A percentile compares a stretch with the other conserved stretches of the same genome.
Conservation (phyloP, 2,329 filamentous ascomycete genomes). For the Diaporthe longicolla region DNA sequence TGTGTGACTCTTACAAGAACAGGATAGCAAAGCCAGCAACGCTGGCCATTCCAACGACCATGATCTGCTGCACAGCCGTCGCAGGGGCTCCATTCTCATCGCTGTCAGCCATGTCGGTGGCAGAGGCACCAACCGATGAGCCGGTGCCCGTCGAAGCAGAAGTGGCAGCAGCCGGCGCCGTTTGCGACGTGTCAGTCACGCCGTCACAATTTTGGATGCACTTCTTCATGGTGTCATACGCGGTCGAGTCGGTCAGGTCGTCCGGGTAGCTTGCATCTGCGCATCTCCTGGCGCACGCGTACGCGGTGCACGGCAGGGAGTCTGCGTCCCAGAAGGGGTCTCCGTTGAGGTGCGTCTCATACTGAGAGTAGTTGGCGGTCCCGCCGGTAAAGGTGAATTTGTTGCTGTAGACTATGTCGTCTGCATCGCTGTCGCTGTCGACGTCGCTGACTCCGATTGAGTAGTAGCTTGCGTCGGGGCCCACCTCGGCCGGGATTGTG, state of each 20-base stretch:
- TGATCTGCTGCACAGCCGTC: background rate
- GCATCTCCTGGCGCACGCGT: conserved; percentile 13
- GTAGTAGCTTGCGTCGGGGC: conserved; percentile 20
- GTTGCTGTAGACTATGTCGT: conserved; percentile 27
- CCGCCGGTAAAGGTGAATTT: conserved; percentile 42
- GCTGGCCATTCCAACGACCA: conserved; percentile 18
- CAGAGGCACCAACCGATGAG: background rate
- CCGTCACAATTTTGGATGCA: background rate
- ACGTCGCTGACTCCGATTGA: conserved; percentile 10
- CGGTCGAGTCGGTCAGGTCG: conserved; percentile 1
- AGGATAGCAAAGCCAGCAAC: conserved; percentile 3
- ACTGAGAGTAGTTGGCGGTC: conserved; percentile 42
- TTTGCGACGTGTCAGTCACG: conserved; percentile 19
- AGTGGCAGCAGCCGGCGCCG: background rate
- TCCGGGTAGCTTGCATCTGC: conserved; percentile 21
- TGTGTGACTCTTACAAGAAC: conserved; percentile 2
- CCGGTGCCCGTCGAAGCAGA: conserved; percentile 4
- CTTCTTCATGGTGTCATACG: conserved; percentile 45
- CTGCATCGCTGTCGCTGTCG: conserved; percentile 2
- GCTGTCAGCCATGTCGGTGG: background rate
- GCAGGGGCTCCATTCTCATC: conserved; percentile 7
- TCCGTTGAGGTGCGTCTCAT: conserved; percentile 20
- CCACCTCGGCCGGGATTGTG: background rate
- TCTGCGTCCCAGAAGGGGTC: conserved; percentile 25
- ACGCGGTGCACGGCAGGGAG: conserved; percentile 12